A percentile compares a stretch with the other conserved stretches of the same genome.
Evolutionary conservation across 2,329 filamentous ascomycete species (phyloP).

Genomic region (Talaromyces rugulosus): DNA sequence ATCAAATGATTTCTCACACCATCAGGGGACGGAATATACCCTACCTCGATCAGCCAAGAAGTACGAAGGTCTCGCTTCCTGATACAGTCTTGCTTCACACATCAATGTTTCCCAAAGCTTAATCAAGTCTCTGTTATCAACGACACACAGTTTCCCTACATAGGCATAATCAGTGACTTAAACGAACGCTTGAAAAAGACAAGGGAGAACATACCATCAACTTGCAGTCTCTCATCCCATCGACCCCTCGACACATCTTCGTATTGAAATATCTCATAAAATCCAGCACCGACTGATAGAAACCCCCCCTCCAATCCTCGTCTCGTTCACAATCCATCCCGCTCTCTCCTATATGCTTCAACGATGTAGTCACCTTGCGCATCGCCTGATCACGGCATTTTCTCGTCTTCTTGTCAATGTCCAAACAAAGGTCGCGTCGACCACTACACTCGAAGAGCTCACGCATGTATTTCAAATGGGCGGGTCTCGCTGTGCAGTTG

Average conservation of each 20-base stretch:
- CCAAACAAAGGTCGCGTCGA: conserved; percentile 6
- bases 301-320: conserved; percentile 6
- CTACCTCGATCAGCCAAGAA: neutral
- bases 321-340: conserved; percentile 10
- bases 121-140: neutral
- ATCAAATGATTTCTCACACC: neutral
- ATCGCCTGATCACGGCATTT: conserved; percentile 8
- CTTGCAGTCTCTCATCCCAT: conserved; percentile 10
- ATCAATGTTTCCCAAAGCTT: neutral
- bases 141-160: conserved; percentile 11
- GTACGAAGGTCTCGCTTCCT: neutral
- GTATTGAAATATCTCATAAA: conserved; percentile 9
- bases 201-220: conserved; percentile 6
- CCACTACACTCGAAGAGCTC: conserved; percentile 7
- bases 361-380: conserved; percentile 5
- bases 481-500: conserved; percentile 1
- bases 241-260: neutral
- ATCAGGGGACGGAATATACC: neutral
- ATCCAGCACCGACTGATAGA: conserved; percentile 6
- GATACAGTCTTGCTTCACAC: neutral
- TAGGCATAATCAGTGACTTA: neutral
- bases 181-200: neutral
- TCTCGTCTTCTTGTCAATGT: conserved; percentile 8
- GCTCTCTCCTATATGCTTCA: conserved; percentile 9
- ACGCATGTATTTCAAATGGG: conserved; percentile 4